Evolutionary conservation across 805 yeast species (phyloP), one percentile per base, ranked within the genome.

Genomic region (Cyberlindnera subsufficiens): DNA sequence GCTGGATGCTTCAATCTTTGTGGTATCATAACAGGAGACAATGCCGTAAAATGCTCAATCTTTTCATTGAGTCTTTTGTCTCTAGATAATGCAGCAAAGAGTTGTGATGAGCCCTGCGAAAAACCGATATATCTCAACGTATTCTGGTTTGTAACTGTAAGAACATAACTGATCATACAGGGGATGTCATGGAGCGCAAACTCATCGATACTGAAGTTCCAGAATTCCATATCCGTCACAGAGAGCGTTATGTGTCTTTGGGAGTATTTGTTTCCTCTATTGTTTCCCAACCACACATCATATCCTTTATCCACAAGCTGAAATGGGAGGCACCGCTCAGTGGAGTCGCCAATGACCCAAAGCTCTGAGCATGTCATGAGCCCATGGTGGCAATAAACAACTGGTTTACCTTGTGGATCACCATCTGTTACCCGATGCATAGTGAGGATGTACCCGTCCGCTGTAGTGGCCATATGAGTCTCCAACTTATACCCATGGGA

Each of bases 231-330:
- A 4, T 61, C 60, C 67, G 44, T 39, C 6, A 53, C 44, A 7
- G 42, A 40, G 27, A 50, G 45, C 13, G 35, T 37, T 10, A 46
- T 39, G 40, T 60, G 63, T 20, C 45, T 65, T 60, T 50, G 56
- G 22, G 95, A 82, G 67, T 91, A 91, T 64, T 91, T 93, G 67
- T 91, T 93, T 8, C 96, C 96, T 42, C 96, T 71, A 58, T 86
- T 88, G 62, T 87, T 88, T 2, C 98, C 98, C 47, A 91, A 67
- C 91, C 95, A 91, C 6, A 91, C 97, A 59, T 91, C 99, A 61
- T 80, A 91, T 3, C 97, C 97, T 38, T 77, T 58, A 44, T 89
- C 87, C 43, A 80, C 78, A 33, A 91, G 69, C 6, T 77, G 65
- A 59, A 83, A 82, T 0, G 98, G 96, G 35, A 93, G 65, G 46